phyloP scores from a whole-genome alignment of 2,329 filamentous ascomycete species.

The Penicillium sp. region DNA sequence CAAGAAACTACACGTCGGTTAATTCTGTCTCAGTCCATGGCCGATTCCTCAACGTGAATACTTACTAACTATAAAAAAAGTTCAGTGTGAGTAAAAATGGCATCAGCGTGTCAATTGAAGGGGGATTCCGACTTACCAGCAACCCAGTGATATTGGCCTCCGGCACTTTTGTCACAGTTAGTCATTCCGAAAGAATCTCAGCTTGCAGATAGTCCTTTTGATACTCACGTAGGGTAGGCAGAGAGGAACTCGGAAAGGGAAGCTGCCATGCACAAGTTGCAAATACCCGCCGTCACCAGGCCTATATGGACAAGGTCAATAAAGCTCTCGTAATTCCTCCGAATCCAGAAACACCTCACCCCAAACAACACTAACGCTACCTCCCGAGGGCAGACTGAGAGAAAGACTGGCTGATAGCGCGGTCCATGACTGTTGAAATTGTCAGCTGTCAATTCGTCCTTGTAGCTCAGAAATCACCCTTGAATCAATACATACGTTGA shows the following conservation, averaged over 20 bases:
- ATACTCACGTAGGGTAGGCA: slow-evolving; percentile 58
- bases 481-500: slow-evolving; percentile 50
- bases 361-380: slow-evolving; percentile 73
- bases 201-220: no score
- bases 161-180: slow-evolving; percentile 45
- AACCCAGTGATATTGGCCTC: slow-evolving; percentile 73
- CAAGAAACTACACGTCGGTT: slow-evolving; percentile 54
- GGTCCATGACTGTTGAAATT: slow-evolving; percentile 57
- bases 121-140: slow-evolving; percentile 41
- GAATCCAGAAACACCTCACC: slow-evolving; percentile 50
- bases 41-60: not conserved
- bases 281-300: slow-evolving; percentile 64
- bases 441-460: slow-evolving; percentile 8
- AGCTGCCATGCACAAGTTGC: slow-evolving; percentile 70
- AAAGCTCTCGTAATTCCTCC: not conserved
- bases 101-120: not conserved
- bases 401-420: slow-evolving; percentile 62
- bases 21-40: not conserved
- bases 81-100: not conserved
- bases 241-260: slow-evolving; percentile 73
- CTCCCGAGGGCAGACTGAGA: slow-evolving; percentile 70
- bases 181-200: not conserved
- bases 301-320: slow-evolving; percentile 26
- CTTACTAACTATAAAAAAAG: slow-evolving; percentile 33
- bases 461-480: not conserved